phyloP scores from a whole-genome alignment of 108 stramenopile genomes.

The Cyclotella distinguenda region DNA sequence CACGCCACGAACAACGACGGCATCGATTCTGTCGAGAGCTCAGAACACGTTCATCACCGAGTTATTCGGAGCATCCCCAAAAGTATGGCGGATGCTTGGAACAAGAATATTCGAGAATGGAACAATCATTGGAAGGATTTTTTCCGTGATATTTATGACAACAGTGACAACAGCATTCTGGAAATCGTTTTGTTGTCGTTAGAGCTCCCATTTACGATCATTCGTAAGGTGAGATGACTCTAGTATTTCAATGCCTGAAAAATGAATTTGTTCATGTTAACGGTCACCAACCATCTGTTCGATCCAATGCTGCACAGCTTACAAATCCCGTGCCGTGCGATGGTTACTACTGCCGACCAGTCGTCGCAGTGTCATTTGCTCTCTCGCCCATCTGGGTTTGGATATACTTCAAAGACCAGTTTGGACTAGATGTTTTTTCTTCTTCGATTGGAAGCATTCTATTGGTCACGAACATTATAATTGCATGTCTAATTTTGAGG shows the following conservation, averaged over 20 bases:
- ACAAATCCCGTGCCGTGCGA: slow-evolving; percentile 84
- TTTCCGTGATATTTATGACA: slow-evolving; percentile 67
- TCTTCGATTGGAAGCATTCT: slow-evolving; percentile 37
- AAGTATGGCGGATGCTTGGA: slow-evolving; percentile 66
- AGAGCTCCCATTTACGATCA: slow-evolving; percentile 78
- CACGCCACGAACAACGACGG: background rate
- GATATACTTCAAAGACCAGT: slow-evolving; percentile 62
- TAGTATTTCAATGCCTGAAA: background rate
- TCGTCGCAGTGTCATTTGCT: slow-evolving; percentile 71
- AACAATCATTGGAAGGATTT: slow-evolving; percentile 44
- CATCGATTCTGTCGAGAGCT: background rate
- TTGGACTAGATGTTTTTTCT: slow-evolving; percentile 57
- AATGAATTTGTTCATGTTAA: background rate
- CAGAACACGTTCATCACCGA: background rate
- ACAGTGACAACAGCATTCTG: slow-evolving; percentile 53
- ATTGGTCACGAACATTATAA: slow-evolving; percentile 20
- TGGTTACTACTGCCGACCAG: slow-evolving; percentile 79
- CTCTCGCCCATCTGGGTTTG: slow-evolving; percentile 78
- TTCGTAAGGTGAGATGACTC: slow-evolving; percentile 57
- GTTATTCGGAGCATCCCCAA: slow-evolving; percentile 16
- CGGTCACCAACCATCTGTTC: background rate
- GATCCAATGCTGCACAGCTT: slow-evolving; percentile 13
- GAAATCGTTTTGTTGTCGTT: slow-evolving; percentile 59
- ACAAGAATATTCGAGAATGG: slow-evolving; percentile 58
- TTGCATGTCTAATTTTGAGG: slow-evolving; percentile 51